A percentile compares a stretch with the other conserved stretches of the same genome.
phyloP scores from a whole-genome alignment of 371 early-diverging fungal species.

The Syncephalis fuscata region DNA sequence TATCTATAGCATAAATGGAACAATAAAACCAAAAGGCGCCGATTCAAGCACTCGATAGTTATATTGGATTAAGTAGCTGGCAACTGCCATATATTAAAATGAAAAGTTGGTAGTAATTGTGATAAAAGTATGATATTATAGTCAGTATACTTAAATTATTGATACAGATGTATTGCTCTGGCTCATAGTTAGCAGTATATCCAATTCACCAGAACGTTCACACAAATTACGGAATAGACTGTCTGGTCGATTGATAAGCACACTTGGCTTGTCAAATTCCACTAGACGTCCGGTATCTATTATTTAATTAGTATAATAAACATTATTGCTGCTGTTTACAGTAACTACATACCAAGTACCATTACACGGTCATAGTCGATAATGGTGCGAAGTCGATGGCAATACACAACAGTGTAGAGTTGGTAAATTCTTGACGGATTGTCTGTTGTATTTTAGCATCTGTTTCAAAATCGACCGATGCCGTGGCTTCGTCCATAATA shows the following conservation, averaged over 20 bases:
- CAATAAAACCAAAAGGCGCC: no score
- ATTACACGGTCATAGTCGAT: slow-evolving; percentile 68
- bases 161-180: no score
- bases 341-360: slow-evolving; percentile 33
- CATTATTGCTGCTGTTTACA: neutral
- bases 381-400: slow-evolving; percentile 58
- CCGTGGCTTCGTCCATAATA: slow-evolving; percentile 50
- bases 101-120: no score
- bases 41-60: no score
- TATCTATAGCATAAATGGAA: no score
- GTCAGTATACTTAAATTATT: no score
- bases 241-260: slow-evolving; percentile 19
- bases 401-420: slow-evolving; percentile 38
- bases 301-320: neutral
- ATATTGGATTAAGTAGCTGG: no score
- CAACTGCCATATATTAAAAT: no score
- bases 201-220: slow-evolving; percentile 46
- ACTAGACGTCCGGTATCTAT: slow-evolving; percentile 28
- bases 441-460: slow-evolving; percentile 44
- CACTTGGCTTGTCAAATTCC: slow-evolving; percentile 41
- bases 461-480: slow-evolving; percentile 49
- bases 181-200: neutral
- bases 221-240: slow-evolving; percentile 41
- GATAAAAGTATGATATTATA: no score
- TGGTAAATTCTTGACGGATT: slow-evolving; percentile 39